Percentiles rank a stretch among this genome's conserved stretches.
These are phyloP conservation scores for Climacium dendroides DNA, from an alignment of 225 moss, liverwort and hornwort genomes.

Conservation along the genomic window DNA sequence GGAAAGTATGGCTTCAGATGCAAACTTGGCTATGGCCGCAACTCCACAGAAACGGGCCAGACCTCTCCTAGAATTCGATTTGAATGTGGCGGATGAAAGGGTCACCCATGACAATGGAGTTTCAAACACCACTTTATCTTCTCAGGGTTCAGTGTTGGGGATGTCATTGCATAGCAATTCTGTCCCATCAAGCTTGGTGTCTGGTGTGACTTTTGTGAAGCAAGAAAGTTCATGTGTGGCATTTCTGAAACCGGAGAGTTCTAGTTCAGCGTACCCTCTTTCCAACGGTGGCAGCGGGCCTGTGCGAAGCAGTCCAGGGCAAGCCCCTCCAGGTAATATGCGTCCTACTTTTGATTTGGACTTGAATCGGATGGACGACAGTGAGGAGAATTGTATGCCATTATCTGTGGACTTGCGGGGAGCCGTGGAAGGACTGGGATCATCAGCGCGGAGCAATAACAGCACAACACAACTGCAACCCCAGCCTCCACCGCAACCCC, in stretches of 20 bases:
- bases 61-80: constrained; percentile 78
- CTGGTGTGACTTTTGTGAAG: constrained; percentile 61
- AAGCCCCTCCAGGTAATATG: constrained; percentile 26
- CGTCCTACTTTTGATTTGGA: constrained; percentile 70
- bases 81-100: constrained; percentile 89
- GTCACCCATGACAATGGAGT: constrained; percentile 50
- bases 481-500: constrained; percentile 15
- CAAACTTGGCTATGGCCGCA: constrained; percentile 20
- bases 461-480: constrained; percentile 52
- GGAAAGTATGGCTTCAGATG: constrained; percentile 60
- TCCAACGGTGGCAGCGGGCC: constrained; percentile 45
- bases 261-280: constrained; percentile 57
- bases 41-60: constrained; percentile 37
- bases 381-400: constrained; percentile 71
- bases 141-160: constrained; percentile 69
- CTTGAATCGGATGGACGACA: constrained; percentile 87
- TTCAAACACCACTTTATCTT: constrained; percentile 49
- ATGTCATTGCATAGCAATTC: constrained; percentile 49
- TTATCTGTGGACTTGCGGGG: constrained; percentile 42
- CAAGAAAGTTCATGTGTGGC: constrained; percentile 40
- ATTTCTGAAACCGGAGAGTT: constrained; percentile 58
- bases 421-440: constrained; percentile 37
- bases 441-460: constrained; percentile 60
- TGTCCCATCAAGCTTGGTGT: constrained; percentile 45
- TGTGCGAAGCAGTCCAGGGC: constrained; percentile 31